phyloP scores from a whole-genome alignment of 441 rosid species.

The Hura crepitans region DNA sequence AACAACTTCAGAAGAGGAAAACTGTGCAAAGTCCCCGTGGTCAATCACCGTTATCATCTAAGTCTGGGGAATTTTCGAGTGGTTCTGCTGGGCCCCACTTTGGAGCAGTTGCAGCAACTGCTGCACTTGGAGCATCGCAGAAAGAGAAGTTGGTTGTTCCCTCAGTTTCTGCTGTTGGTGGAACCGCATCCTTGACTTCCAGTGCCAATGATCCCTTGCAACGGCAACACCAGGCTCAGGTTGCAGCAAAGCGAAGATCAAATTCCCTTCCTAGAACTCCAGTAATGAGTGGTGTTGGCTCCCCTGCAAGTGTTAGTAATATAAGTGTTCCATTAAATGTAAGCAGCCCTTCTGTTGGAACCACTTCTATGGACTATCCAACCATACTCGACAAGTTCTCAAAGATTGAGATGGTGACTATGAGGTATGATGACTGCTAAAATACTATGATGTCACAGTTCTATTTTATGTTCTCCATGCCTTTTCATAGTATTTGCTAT shows the following conservation, averaged over 20 bases:
- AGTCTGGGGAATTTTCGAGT: slow-evolving; percentile 94
- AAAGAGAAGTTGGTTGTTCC: slow-evolving; percentile 67
- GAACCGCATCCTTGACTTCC: slow-evolving; percentile 64
- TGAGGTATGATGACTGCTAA: slow-evolving; percentile 46
- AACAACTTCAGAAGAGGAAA: slow-evolving; percentile 68
- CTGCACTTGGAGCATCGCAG: slow-evolving; percentile 52
- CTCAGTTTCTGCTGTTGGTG: slow-evolving; percentile 66
- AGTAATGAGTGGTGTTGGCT: slow-evolving; percentile 74
- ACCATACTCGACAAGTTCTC: slow-evolving; percentile 69
- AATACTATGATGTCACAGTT: slow-evolving; percentile 4
- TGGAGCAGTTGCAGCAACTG: slow-evolving; percentile 54
- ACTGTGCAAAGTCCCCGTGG: slow-evolving; percentile 80
- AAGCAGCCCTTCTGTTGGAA: slow-evolving; percentile 79
- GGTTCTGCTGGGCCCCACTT: slow-evolving; percentile 80
- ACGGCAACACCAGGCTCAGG: slow-evolving; percentile 66
- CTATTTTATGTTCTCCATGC: background rate
- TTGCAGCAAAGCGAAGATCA: slow-evolving; percentile 59
- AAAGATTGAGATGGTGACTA: slow-evolving; percentile 67
- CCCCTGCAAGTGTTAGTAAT: slow-evolving; percentile 89
- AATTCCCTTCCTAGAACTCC: slow-evolving; percentile 72
- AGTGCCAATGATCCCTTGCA: slow-evolving; percentile 79
- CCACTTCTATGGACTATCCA: slow-evolving; percentile 63
- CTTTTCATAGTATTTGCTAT: background rate
- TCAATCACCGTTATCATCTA: slow-evolving; percentile 92
- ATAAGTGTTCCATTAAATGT: slow-evolving; percentile 59